A percentile compares a stretch with the other conserved stretches of the same genome.
Conservation (phyloP, 257 asterid species). For the Solanum sitiens region DNA sequence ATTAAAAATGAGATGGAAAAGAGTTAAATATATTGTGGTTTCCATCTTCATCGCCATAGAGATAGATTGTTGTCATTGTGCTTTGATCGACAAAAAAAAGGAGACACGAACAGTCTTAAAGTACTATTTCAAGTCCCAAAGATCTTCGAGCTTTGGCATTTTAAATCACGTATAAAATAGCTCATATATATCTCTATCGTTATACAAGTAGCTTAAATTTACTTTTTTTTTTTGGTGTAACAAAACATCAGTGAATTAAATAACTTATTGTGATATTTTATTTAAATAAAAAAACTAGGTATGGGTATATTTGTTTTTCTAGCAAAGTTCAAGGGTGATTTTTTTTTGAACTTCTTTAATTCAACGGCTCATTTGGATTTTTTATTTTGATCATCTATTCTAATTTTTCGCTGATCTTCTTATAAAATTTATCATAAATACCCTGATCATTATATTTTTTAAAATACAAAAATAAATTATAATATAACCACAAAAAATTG, state of each 20-base stretch:
- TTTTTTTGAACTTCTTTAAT: too few relatives aligned
- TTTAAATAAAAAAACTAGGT: background rate
- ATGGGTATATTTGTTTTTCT: background rate
- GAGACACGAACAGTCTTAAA: too few relatives aligned
- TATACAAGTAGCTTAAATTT: too few relatives aligned
- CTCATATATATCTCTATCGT: too few relatives aligned
- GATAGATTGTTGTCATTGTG: too few relatives aligned
- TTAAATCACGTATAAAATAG: background rate
- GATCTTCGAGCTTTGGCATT: fast-evolving
- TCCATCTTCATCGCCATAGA: background rate
- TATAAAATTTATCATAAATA: too few relatives aligned
- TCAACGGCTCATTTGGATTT: too few relatives aligned
- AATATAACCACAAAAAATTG: too few relatives aligned
- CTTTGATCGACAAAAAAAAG: fast-evolving
- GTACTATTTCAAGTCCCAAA: too few relatives aligned
- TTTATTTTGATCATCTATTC: background rate
- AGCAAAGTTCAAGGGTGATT: background rate
- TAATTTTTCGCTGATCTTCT: too few relatives aligned
- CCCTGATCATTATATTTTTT: background rate
- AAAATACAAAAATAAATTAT: too few relatives aligned
- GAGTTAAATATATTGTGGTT: background rate
- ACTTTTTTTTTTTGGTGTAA: background rate
- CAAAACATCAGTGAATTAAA: background rate
- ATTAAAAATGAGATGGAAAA: background rate
- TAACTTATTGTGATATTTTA: background rate